Evolutionary conservation across 2,329 filamentous ascomycete species (phyloP), one percentile per base, ranked within the genome.

Genomic region (Fusarium anthophilum): DNA sequence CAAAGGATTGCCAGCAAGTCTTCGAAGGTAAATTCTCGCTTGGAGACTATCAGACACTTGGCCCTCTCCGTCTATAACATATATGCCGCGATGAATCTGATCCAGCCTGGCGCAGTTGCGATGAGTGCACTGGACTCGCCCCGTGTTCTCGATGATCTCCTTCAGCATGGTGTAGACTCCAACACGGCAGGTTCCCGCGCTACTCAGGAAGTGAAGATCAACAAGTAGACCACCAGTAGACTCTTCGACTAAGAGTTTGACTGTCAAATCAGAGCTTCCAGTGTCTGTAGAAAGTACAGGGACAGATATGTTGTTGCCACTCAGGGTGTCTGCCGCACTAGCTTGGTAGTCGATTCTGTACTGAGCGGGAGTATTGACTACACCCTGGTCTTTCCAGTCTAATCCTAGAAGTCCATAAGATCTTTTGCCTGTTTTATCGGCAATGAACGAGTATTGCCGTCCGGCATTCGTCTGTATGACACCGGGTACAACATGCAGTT

Each of bases 21-120:
- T 39, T 10, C 51, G 35, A 0, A 54, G 0, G 8, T 39, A n/a
- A 0, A 54, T 7, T 7, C 8, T 28, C 0, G 18, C 3, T 0
- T n/a, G 3, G 0, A n/a, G 3, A 32, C 7, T 14, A 1, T 14
- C 1, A 5, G 35, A 4, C 10, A 28, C 1, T n/a, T 0, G 2
- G 0, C 35, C 35, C 4, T 54, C 51, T 0, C 51, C 51, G 15
- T 54, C 24, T 2, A n/a, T 1, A 2, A 28, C 0, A 1, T 10
- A 28, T 9, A 54, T 8, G 0, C 2, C 2, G 1, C 2, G 22
- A 6, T 0, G 0, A 1, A 38, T 7, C 18, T 54, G 51, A 17
- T 28, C 14, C 10, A 38, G 7, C 0, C 1, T 2, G 2, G 14
- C 6, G 1, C 51, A 54, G 3, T n/a, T 0, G 3, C 14, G 35